These are phyloP conservation scores for Mortierella sp. DNA, from an alignment of 371 early-diverging fungal species.

Conservation along the genomic window DNA sequence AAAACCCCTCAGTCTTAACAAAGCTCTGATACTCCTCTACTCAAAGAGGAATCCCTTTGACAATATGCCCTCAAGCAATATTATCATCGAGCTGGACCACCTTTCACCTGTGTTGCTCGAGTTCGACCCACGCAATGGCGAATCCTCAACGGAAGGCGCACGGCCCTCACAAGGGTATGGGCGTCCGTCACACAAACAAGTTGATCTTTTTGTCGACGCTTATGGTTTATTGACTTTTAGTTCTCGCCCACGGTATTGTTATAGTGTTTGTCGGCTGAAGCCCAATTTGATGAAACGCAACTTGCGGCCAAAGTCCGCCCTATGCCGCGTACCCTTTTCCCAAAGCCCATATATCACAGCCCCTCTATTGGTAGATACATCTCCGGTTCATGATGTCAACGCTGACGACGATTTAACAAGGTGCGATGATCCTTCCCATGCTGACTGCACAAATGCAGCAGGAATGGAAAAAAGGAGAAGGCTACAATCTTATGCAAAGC, in stretches of 20 bases:
- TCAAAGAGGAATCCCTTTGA: too few relatives aligned
- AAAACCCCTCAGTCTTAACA: too few relatives aligned
- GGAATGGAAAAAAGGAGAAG: too few relatives aligned
- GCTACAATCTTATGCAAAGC: too few relatives aligned
- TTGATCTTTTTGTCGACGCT: neutral
- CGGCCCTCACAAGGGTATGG: constrained; percentile 6
- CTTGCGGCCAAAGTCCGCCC: constrained; percentile 14
- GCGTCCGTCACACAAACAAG: neutral
- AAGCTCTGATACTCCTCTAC: too few relatives aligned
- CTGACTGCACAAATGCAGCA: neutral
- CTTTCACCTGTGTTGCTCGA: constrained; percentile 1
- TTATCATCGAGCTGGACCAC: constrained; percentile 10
- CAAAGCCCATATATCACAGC: constrained; percentile 19
- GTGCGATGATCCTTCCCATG: neutral
- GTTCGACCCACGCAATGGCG: neutral
- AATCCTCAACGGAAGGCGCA: neutral
- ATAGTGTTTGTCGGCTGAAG: neutral
- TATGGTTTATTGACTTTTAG: neutral
- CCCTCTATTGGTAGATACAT: neutral
- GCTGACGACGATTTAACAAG: neutral
- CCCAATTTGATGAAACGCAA: constrained; percentile 4
- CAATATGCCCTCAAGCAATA: neutral
- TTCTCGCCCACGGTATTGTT: too few relatives aligned
- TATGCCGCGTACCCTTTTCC: constrained; percentile 29
- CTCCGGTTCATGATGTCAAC: neutral